phyloP scores from a whole-genome alignment of 2,329 filamentous ascomycete genomes.

The Curvularia sp. region DNA sequence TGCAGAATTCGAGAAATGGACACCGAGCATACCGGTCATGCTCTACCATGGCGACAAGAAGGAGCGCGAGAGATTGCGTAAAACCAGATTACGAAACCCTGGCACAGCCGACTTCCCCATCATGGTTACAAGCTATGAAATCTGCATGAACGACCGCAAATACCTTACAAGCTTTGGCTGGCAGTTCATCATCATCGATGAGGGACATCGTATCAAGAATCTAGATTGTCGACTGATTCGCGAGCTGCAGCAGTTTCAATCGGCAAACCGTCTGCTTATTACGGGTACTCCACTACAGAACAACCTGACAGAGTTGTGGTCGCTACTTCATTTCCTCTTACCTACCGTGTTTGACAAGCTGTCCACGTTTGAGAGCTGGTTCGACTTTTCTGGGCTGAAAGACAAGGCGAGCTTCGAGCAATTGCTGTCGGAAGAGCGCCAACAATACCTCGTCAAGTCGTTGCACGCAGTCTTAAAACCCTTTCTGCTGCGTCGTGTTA shows the following conservation, averaged over 20 bases:
- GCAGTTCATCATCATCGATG: constrained; percentile 98
- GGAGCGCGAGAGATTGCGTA: constrained; percentile 78
- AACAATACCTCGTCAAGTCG: constrained; percentile 80
- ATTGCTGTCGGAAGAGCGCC: constrained; percentile 78
- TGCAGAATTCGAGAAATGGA: constrained; percentile 90
- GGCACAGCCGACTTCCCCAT: constrained; percentile 80
- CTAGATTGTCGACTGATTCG: constrained; percentile 91
- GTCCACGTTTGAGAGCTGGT: constrained; percentile 93
- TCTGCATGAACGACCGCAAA: constrained; percentile 88
- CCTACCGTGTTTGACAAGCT: constrained; percentile 93
- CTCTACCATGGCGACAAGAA: constrained; percentile 88
- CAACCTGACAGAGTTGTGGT: constrained; percentile 94
- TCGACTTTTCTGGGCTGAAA: constrained; percentile 91
- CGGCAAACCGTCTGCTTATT: constrained; percentile 88
- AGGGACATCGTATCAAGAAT: constrained; percentile 97
- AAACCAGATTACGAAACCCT: constrained; percentile 73
- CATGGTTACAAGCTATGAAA: constrained; percentile 94
- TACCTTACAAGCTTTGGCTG: constrained; percentile 84
- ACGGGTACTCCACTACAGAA: constrained; percentile 96
- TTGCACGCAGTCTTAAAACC: constrained; percentile 94
- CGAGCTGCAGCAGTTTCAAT: constrained; percentile 85
- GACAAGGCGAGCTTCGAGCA: constrained; percentile 81
- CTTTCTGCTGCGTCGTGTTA: constrained; percentile 84
- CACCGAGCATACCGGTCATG: constrained; percentile 83
- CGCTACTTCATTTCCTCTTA: constrained; percentile 88